Evolutionary conservation across 2,329 filamentous ascomycete genomes (phyloP), one percentile per base, ranked within the genome.

Genomic region (Ceratocystis harringtonii): DNA sequence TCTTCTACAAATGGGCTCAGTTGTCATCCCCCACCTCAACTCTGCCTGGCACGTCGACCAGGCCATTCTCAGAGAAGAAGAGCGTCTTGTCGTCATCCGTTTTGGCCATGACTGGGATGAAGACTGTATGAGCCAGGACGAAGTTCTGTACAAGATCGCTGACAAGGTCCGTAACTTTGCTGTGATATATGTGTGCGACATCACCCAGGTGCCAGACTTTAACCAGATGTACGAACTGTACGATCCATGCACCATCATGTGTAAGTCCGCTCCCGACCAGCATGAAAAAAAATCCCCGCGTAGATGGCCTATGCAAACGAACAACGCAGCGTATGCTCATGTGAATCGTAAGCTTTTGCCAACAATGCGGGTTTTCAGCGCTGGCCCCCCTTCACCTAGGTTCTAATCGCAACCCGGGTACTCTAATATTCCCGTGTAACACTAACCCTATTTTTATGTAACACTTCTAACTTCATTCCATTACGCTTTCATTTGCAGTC

Each of bases 31-130:
- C 58, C 92, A 97, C 76, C 83, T 99, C 60, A 84, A 84, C 71
- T 92, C 89, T 52, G 94, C 90, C 75, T 99, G 92, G 94, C 94
- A 99, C 76, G 94, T 99, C 73, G 94, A 97, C 80, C 92, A 97
- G 78, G 91, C 92, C 69, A 96, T 96, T 73, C 85, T 90, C 73
- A 83, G 81, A 55, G 92, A 97, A 77, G 90, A 96, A 73, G 92
- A 97, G 73, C 87, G 92, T 61, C 84, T 96, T 1, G 90, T 96
- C 12, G 86, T 96, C 52, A 96, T 97, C 74, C 87, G 92, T 69
- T 97, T 97, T 76, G 92, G 92, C 61, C 85, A 90, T 70, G 91
- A 96, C 75, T 84, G 84, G 73, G 89, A 95, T 71, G 83, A 85
- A 5, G 88, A 92, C 75, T 79, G 77, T 72, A 80, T 79, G 78